Base-by-base conservation (phyloP, 257 asterid species). In the Mentha longifolia region DNA sequence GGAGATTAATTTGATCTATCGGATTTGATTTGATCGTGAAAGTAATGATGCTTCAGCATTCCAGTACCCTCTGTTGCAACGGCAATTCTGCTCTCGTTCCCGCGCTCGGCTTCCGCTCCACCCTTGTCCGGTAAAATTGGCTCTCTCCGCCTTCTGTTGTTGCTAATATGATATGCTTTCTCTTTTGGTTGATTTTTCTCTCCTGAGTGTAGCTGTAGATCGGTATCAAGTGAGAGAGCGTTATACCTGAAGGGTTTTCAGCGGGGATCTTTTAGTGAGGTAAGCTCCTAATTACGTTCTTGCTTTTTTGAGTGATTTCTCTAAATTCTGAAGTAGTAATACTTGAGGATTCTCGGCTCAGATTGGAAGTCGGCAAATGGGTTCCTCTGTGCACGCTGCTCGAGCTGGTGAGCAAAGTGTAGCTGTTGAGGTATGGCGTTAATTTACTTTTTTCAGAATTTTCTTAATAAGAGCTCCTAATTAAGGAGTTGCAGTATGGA, bases 371-470 rank as follows among this genome's bases (percentile, higher is more conserved):
- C 54, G 17, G 42, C 31, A 4, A 16, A 75, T 77, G 81, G 37
- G 75, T 61, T 54, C 52, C 10, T 16, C 8, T 15, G 72, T 47
- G 50, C 55, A 47, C 31, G 86, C 85, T 42, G 78, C 83, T 75
- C 62, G 75, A 72, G 67, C 75, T 22, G 84, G 76, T 43, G 81
- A 80, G 66, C 84, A 70, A 72, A 59, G 52, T 57, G 61, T 80
- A 49, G 71, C 61, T 42, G 75, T 74, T 55, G 83, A 82, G 87
- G 89, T 82, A 76, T 74, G 81, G 64, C 20, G 56, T 12, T 7
- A 19, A n/a, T 7, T 41, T 60, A 15, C 12, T 41, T 67, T 46
- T 46, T 58, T 35, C 45, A 35, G 39, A 35, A 7, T 7, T 35
- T 35, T 5, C 7, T 35, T 35, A 5, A 35, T 6, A 35, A 35